Base-by-base conservation (phyloP, 345 rosid species). In the Boechera divaricarpa region DNA sequence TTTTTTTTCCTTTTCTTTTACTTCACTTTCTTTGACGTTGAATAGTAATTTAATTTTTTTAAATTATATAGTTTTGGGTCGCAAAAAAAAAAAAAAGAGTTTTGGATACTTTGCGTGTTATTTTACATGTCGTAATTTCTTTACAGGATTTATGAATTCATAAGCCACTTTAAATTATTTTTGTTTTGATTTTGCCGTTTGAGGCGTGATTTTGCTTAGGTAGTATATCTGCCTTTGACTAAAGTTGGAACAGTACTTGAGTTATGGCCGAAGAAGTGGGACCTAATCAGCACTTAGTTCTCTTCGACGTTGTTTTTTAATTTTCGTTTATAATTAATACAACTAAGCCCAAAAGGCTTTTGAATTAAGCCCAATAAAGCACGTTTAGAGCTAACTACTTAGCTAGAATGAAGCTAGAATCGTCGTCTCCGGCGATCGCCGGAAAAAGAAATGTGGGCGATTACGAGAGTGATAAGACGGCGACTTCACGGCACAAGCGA, bases 401-500 rank as follows among this genome's bases (percentile, higher is more conserved):
- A 21, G 21, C 21, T 21, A 21, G 21, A 21, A 21, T 21, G 21
- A 21, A 21, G 21, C 21, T 76, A 49, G 21, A 38, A 13, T 56
- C 21, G 39, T 48, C 72, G 21, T 63, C 65, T 35, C 66, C 65
- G 75, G 70, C 70, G 31, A 29, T 68, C 13, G 75, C 69, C 58
- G 63, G 76, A 1, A 56, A 16, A 64, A 72, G 69, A 68, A 13
- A 79, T 79, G 82, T 68, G 7, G 53, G 61, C 79, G 69, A 41
- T 76, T 28, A 79, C 76, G 72, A 83, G 82, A 80, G 29, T 75
- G 2, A 44, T 83, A 12, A 67, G 12, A 41, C 84, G 81, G 57
- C 76, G 84, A 75, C 21, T 90, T 69, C 87, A 86, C 59, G 74
- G 82, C 1, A 49, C 72, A 8, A 72, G 28, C 9, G 79, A 70